Base-by-base conservation (phyloP, 1,284 basidiomycete species). In the Ustilago hordei region DNA sequence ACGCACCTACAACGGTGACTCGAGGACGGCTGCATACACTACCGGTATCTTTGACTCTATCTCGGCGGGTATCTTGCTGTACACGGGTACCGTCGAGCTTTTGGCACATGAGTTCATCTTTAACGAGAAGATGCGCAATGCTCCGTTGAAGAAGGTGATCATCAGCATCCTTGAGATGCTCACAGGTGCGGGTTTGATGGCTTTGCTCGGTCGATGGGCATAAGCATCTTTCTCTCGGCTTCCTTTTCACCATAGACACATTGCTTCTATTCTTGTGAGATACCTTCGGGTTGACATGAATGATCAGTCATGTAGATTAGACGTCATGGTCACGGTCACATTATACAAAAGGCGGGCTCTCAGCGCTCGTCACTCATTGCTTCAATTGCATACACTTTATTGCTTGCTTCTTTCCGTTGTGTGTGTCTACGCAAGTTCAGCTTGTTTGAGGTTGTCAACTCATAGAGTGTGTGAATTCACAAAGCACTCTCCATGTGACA, bases 171-270 rank as follows among this genome's bases (percentile, higher is more conserved):
- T 69, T 38, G 84, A 85, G 64, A 85, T 88, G 56, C 71, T 86
- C 31, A 60, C 85, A 15, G 88, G 88, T 15, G 87, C 87, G 0
- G 88, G 85, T 17, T 45, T 88, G 50, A 88, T 88, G 88, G 87
- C 88, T 6, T 76, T 88, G 8, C 80, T 88, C 17, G 87, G 86
- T 31, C 69, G 76, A 55, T 86, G 86, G 85, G 85, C 85, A 0
- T 86, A 47, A 64, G 32, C n/a, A 28, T 13, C 19, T 36, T 32
- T 4, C 19, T 45, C 19, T 38, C 34, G 4, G 12, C 35, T 32
- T n/a, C 15, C 13, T 3, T 6, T 48, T 39, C 19, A n/a, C 19
- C 38, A 32, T 60, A 48, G 35, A 50, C 5, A 15, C 13, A 23
- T 55, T 41, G 38, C 23, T 57, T 38, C n/a, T 39, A 34, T 13